A percentile compares a stretch with the other conserved stretches of the same genome.
Evolutionary conservation across 352 stramenopile species (phyloP).

Genomic region (Globisporangium cederbergense): DNA sequence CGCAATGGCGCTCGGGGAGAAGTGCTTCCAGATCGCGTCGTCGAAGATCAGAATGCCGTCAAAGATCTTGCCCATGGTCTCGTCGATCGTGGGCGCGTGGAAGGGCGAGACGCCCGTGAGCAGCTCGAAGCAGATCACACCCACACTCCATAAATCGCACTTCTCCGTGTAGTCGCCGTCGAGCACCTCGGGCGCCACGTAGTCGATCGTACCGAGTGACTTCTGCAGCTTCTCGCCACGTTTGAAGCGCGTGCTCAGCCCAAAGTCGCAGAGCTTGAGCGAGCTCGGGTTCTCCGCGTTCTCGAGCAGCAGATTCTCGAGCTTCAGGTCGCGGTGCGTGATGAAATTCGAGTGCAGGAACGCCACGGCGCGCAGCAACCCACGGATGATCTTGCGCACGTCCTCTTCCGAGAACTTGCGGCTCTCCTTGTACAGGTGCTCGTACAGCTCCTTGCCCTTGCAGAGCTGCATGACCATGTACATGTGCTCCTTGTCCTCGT

Average conservation of each 20-base stretch:
- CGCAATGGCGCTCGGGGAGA: constrained; percentile 56
- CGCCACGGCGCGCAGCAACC: constrained; percentile 50
- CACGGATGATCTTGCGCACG: constrained; percentile 60
- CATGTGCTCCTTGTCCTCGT: constrained; percentile 76
- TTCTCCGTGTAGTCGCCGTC: constrained; percentile 83
- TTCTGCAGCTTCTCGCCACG: constrained; percentile 71
- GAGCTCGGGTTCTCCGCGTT: constrained; percentile 52
- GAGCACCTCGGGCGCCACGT: constrained; percentile 77
- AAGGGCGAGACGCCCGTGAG: constrained; percentile 67
- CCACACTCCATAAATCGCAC: constrained; percentile 79
- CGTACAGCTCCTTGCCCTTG: constrained; percentile 77
- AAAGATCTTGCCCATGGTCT: constrained; percentile 84
- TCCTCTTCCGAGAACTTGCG: constrained; percentile 63
- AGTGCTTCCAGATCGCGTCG: constrained; percentile 58
- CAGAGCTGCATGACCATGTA: constrained; percentile 89
- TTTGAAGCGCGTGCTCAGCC: constrained; percentile 71
- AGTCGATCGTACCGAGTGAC: constrained; percentile 78
- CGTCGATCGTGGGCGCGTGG: constrained; percentile 61
- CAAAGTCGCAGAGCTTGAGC: constrained; percentile 84
- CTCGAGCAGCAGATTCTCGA: constrained; percentile 82
- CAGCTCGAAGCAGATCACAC: constrained; percentile 78
- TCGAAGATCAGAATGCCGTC: constrained; percentile 72
- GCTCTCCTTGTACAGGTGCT: constrained; percentile 68
- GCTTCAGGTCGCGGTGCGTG: constrained; percentile 77
- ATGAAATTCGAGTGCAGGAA: constrained; percentile 84